These are phyloP conservation scores for Sporothrix curviconia DNA, from an alignment of 2,329 filamentous ascomycete genomes.

Conservation along the genomic window DNA sequence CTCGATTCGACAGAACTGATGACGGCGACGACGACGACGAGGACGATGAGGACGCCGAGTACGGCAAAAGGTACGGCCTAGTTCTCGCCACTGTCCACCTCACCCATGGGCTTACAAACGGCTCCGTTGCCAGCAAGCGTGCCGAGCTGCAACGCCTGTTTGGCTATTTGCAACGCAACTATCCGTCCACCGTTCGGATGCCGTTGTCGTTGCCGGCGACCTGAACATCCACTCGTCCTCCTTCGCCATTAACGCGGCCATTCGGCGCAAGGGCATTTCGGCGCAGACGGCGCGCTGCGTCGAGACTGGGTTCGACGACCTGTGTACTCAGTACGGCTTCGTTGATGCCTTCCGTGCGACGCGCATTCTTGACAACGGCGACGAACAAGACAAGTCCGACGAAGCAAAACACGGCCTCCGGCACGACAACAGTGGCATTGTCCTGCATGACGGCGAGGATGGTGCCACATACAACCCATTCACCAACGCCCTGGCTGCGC, in stretches of 20 bases:
- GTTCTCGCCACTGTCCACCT: slow-evolving; percentile 55
- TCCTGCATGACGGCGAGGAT: slow-evolving; percentile 50
- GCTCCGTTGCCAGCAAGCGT: slow-evolving; percentile 50
- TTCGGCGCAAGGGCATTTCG: slow-evolving; percentile 48
- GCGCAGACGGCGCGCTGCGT: slow-evolving; percentile 38
- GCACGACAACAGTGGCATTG: slow-evolving; percentile 18
- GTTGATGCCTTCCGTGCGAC: slow-evolving; percentile 45
- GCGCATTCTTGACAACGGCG: slow-evolving; percentile 37
- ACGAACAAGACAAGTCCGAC: slow-evolving; percentile 24
- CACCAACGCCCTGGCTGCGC: slow-evolving; percentile 48
- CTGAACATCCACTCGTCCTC: slow-evolving; percentile 58
- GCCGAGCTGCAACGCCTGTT: slow-evolving; percentile 47
- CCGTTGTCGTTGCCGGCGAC: slow-evolving; percentile 56
- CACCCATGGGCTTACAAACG: slow-evolving; percentile 54
- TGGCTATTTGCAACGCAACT: slow-evolving; percentile 36
- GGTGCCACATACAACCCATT: slow-evolving; percentile 60
- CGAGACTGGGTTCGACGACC: slow-evolving; percentile 36
- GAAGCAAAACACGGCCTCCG: slow-evolving; percentile 10
- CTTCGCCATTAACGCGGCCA: slow-evolving; percentile 46
- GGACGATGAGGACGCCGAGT: neutral
- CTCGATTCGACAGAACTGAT: slow-evolving; percentile 28
- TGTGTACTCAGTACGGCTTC: slow-evolving; percentile 40
- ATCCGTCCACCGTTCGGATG: slow-evolving; percentile 31
- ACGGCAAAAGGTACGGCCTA: slow-evolving; percentile 29
- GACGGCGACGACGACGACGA: neutral